Base-by-base conservation (phyloP, 2,329 filamentous ascomycete genomes). In the Taxawa tesnikishii region DNA sequence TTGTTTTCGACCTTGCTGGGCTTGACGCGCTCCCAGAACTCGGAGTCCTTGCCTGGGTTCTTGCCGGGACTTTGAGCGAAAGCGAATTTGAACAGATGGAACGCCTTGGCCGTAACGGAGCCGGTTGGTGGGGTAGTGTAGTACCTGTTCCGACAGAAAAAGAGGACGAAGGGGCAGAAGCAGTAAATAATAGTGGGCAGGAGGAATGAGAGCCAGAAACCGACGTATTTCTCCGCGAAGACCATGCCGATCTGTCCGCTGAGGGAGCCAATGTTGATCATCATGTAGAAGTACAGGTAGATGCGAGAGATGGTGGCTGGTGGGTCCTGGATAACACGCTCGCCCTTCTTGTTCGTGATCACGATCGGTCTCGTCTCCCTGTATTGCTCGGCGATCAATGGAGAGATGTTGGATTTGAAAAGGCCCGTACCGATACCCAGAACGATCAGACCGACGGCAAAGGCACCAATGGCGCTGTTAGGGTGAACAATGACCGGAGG, bases 231-330 rank as follows among this genome's bases (percentile, higher is more conserved):
- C 51, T 84, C 80, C 56, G 80, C 66, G 47, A 73, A 75, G 2
- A 72, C 70, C 1, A 75, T 83, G 3, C 70, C 74, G 42, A 83
- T 65, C 31, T 70, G 62, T n/a, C n/a, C n/a, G 2, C 72, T 79
- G 15, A 85, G 64, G 1, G 74, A 70, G 8, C 79, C 80, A n/a
- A 83, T 44, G 53, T 84, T 83, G 33, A 83, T 81, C 53, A 73
- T 74, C 48, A 67, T 51, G 55, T 83, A 83, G 59, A 81, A 83
- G 45, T 79, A 67, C 68, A 63, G 56, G 52, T 62, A 62, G 34
- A 63, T 61, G 5, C 61, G 48, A 40, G 62, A 53, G 25, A 62
- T 57, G 13, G 60, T 64, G 26, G 58, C 53, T 21, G 59, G 49
- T 10, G 62, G 62, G 32, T 65, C 62, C 14, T 63, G 56, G 33